These are phyloP conservation scores for Hanseniaspora meyeri DNA, from an alignment of 805 yeast species.

Conservation along the genomic window DNA sequence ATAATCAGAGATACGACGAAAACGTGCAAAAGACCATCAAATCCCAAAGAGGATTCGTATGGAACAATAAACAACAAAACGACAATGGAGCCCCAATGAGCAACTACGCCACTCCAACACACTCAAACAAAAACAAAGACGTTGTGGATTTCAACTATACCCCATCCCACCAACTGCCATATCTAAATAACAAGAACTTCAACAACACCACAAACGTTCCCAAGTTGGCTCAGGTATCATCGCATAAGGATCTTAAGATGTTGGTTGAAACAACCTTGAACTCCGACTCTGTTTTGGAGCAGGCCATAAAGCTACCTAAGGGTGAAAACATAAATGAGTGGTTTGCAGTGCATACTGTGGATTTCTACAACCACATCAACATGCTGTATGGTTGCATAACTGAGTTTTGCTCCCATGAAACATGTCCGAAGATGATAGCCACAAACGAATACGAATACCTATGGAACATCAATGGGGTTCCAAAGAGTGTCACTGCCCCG, in stretches of 20 bases:
- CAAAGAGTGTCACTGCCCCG: constrained; percentile 85
- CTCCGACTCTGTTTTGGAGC: constrained; percentile 76
- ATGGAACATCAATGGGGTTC: constrained; percentile 83
- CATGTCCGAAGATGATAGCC: constrained; percentile 96
- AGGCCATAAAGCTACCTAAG: constrained; percentile 85
- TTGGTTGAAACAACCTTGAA: constrained; percentile 95
- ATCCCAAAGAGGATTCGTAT: constrained; percentile 36
- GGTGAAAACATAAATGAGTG: constrained; percentile 89
- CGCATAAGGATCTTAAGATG: constrained; percentile 65
- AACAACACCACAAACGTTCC: constrained; percentile 11
- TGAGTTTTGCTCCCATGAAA: constrained; percentile 86
- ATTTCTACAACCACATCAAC: constrained; percentile 88
- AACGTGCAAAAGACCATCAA: constrained; percentile 30
- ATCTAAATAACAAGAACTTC: constrained; percentile 20
- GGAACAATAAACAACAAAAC: constrained; percentile 21
- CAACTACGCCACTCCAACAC: constrained; percentile 4
- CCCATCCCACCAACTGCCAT: constrained; percentile 29
- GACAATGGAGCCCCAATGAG: constrained; percentile 1
- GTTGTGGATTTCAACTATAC: constrained; percentile 29
- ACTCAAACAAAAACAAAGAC: background rate
- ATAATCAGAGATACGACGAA: background rate
- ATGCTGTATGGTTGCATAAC: constrained; percentile 94
- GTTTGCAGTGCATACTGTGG: constrained; percentile 96
- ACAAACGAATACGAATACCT: constrained; percentile 92
- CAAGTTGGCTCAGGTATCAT: constrained; percentile 32